Evolutionary conservation across 2,329 filamentous ascomycete species (phyloP), one percentile per base, ranked within the genome.

Genomic region (Xylaria hypoxylon): DNA sequence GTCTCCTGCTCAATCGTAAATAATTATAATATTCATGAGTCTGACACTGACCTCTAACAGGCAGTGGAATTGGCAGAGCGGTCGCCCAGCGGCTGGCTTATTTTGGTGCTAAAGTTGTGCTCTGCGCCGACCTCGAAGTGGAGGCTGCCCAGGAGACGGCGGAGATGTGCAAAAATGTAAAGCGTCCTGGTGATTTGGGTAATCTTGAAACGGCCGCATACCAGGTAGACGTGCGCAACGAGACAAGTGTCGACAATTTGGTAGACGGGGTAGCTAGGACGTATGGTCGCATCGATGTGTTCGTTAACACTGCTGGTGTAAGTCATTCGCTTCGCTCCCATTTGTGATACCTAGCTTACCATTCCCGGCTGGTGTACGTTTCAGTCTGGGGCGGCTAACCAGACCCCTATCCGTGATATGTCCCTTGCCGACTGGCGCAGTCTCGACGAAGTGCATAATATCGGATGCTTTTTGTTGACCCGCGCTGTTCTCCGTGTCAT

Each of bases 381-480:
- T 17, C 55, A 71, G 69, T 48, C 67, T 33, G n/a, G n/a, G n/a
- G n/a, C n/a, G n/a, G n/a, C n/a, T n/a, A n/a, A n/a, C n/a, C n/a
- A n/a, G n/a, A n/a, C n/a, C n/a, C n/a, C n/a, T n/a, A n/a, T n/a
- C n/a, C n/a, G n/a, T n/a, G 66, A 70, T 26, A 67, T 68, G 66
- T 56, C 67, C n/a, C 65, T 71, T 42, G 52, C 56, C 15, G 69
- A 71, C 22, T 68, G 69, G 68, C 67, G 63, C 19, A 68, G 58
- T 47, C 68, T 71, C 45, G 63, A 71, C 31, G 69, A 70, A 0
- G 55, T 68, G n/a, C 69, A 70, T 35, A 71, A 71, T 51, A 70
- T 70, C 26, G 68, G 67, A 24, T 71, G 62, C 53, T 70, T 71
- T 19, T 47, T 71, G 53, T 40, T 70, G 50, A 71, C 65, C 19